phyloP scores from a whole-genome alignment of 768 basidiomycete genomes.

The Tubosaeta brunneosetosa region DNA sequence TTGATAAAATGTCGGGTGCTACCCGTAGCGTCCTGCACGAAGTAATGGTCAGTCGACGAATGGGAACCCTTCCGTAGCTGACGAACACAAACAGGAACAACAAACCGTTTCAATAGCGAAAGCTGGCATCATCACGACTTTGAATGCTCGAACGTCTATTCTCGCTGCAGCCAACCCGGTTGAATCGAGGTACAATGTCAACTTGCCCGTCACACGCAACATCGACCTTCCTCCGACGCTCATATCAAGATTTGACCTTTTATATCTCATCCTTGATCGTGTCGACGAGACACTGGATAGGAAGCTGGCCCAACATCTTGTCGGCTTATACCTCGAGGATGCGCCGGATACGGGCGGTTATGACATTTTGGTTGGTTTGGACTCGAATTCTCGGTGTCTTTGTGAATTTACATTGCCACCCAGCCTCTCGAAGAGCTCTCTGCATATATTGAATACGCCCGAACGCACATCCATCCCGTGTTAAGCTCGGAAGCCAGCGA shows the following conservation, averaged over 20 bases:
- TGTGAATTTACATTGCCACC: constrained; percentile 5
- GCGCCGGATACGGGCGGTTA: constrained; percentile 50
- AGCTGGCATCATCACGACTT: constrained; percentile 96
- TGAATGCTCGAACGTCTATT: constrained; percentile 98
- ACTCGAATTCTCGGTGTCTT: background rate
- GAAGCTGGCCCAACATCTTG: constrained; percentile 86
- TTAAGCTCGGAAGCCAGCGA: constrained; percentile 82
- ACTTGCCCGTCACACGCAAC: constrained; percentile 89
- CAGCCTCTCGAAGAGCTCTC: constrained; percentile 89
- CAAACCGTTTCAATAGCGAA: constrained; percentile 99
- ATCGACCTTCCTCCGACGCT: constrained; percentile 97
- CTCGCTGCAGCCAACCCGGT: constrained; percentile 97
- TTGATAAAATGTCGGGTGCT: constrained; percentile 98
- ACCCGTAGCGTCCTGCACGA: constrained; percentile 98
- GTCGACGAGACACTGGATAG: constrained; percentile 88
- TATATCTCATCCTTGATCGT: constrained; percentile 93
- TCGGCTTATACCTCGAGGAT: constrained; percentile 92
- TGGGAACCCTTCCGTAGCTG: background rate
- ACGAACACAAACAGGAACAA: constrained; percentile 69
- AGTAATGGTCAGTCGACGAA: constrained; percentile 71
- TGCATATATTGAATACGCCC: constrained; percentile 92
- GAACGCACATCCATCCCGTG: constrained; percentile 77
- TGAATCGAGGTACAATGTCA: constrained; percentile 89
- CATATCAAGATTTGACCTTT: constrained; percentile 94
- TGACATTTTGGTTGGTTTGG: constrained; percentile 68